Evolutionary conservation across 805 yeast species (phyloP), one percentile per base, ranked within the genome.

Genomic region (Candida loeiensis): DNA sequence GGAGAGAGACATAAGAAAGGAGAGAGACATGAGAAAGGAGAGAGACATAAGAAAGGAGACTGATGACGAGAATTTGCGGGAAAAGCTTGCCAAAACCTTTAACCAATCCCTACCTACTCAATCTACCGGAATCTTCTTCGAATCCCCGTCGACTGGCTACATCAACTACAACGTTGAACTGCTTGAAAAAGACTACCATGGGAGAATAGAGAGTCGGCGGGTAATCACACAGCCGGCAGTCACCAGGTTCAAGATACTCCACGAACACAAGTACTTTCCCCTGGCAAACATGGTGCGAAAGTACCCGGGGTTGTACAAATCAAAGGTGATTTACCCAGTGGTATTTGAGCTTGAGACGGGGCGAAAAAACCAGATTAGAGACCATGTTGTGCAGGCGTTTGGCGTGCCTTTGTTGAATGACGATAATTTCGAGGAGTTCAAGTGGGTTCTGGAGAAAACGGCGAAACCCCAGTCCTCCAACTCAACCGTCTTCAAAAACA

Each of bases 351-450:
- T 55, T 13, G 38, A 42, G 14, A 54, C 59, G 1, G 59, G 61
- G 4, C 37, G 59, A 26, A 56, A 55, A 45, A 55, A 56, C 41
- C 61, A 56, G 36, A 52, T 56, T 24, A 34, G 61, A 25, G 59
- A 56, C 22, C 61, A 56, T 40, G 41, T 49, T 12, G 19, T 50
- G 7, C 51, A 49, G 31, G 49, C 51, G 3, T 54, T 56, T 31
- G 45, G 36, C 3, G 36, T 44, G 1, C 47, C 58, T 1, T 42
- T 56, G 7, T 41, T 56, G 18, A 56, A 56, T 31, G 61, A 56
- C 34, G 59, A 56, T 32, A 49, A 52, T 13, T 55, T 55, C 34
- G 17, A 11, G 1, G 17, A 28, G 14, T 55, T 55, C 39, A 56
- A 54, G 37, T n/a, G 33, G 33, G 18, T 27, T 14, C 16, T 13